These are phyloP conservation scores for Leccinum incarnatum DNA, from an alignment of 768 basidiomycete genomes.

Conservation along the genomic window DNA sequence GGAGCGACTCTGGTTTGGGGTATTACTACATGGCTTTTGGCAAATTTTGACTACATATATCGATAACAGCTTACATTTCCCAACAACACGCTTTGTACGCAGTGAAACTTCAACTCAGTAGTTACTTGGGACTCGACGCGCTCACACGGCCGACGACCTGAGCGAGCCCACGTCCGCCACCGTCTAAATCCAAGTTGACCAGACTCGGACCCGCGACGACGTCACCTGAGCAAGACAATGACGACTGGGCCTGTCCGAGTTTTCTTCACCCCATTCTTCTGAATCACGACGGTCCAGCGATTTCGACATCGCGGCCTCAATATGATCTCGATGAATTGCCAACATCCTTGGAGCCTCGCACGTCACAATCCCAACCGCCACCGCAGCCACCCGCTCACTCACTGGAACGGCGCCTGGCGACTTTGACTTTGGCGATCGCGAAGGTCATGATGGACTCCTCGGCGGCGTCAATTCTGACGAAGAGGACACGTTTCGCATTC, in stretches of 20 bases:
- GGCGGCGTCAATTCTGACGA: slow-evolving; percentile 36
- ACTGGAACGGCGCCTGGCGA: slow-evolving; percentile 40
- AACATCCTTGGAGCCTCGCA: slow-evolving; percentile 14
- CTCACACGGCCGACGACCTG: no score
- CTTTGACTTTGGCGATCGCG: slow-evolving; percentile 65
- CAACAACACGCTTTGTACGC: no score
- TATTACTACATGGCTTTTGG: no score
- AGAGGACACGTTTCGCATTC: slow-evolving; percentile 16
- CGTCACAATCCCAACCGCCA: background rate
- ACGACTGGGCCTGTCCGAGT: slow-evolving; percentile 46
- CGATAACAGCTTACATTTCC: no score
- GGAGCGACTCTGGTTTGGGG: no score
- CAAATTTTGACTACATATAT: no score
- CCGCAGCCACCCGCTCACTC: slow-evolving; percentile 11
- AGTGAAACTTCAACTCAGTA: no score
- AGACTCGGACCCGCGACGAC: background rate
- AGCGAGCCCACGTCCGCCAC: background rate
- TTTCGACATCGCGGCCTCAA: slow-evolving; percentile 3
- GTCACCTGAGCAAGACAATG: slow-evolving; percentile 22
- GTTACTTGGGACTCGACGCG: no score
- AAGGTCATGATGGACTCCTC: slow-evolving; percentile 35
- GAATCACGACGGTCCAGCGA: slow-evolving; percentile 1
- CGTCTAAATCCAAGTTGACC: background rate
- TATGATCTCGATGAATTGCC: slow-evolving; percentile 50
- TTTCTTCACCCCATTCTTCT: slow-evolving; percentile 24